These are phyloP conservation scores for Phytopythium vexans DNA, from an alignment of 352 stramenopile genomes.

Conservation along the genomic window DNA sequence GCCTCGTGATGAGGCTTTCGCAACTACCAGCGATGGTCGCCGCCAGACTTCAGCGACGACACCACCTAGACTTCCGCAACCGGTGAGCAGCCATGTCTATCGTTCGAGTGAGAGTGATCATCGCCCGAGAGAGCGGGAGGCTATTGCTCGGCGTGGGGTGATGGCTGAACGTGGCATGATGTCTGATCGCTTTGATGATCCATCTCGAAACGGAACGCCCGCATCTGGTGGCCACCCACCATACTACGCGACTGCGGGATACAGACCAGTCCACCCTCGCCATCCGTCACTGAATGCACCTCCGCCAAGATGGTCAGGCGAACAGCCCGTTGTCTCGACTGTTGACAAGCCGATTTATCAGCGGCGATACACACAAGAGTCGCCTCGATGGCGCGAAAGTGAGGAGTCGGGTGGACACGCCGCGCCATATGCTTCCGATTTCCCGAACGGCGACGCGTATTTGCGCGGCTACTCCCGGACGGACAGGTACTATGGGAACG, in stretches of 20 bases:
- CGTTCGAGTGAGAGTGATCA: conserved; percentile 10
- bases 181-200: neutral
- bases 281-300: conserved; percentile 20
- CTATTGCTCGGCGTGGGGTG: conserved; percentile 6
- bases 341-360: conserved; percentile 19
- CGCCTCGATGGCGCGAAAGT: conserved; percentile 34
- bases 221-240: neutral
- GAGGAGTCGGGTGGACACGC: conserved; percentile 6
- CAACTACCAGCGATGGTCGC: neutral
- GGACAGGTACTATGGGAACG: conserved; percentile 1
- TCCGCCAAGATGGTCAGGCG: conserved; percentile 20
- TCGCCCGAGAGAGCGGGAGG: conserved; percentile 13
- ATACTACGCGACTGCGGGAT: conserved; percentile 2
- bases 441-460: neutral
- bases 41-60: neutral
- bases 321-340: conserved; percentile 5
- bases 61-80: neutral
- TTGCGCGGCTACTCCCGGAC: neutral
- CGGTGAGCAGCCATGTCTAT: conserved; percentile 4
- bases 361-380: conserved; percentile 23
- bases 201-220: neutral
- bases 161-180: neutral
- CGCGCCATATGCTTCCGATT: neutral
- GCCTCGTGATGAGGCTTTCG: conserved; percentile 16
- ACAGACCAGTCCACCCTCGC: conserved; percentile 1